These are phyloP conservation scores for Pseudogymnoascus verrucosus DNA, from an alignment of 2,329 filamentous ascomycete genomes.

Conservation along the genomic window DNA sequence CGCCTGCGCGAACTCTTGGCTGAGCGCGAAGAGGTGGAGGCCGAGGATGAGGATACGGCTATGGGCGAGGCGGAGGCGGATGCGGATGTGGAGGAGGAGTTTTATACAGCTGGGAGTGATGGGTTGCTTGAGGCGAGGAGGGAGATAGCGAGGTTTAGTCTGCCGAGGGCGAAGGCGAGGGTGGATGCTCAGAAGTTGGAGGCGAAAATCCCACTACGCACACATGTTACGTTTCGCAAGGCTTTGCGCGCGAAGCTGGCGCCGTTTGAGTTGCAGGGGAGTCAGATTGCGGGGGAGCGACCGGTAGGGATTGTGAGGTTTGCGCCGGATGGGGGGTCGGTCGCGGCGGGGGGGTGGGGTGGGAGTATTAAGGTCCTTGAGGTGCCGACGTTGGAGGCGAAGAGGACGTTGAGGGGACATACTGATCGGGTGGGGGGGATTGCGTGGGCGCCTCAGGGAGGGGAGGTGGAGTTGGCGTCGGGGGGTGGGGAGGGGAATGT, in stretches of 20 bases:
- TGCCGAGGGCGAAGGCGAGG: slow-evolving; percentile 72
- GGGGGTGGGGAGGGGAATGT: no score
- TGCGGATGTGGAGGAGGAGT: slow-evolving; percentile 80
- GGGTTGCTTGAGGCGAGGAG: slow-evolving; percentile 69
- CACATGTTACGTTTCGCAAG: slow-evolving; percentile 88
- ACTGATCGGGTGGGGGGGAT: no score
- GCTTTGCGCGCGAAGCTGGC: slow-evolving; percentile 74
- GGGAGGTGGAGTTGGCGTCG: no score
- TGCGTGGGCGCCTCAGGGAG: no score
- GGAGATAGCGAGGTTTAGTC: slow-evolving; percentile 72
- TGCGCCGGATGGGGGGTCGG: slow-evolving; percentile 71
- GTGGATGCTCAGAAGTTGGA: slow-evolving; percentile 72
- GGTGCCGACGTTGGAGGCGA: no score
- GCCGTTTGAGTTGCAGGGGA: slow-evolving; percentile 84
- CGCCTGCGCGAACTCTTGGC: slow-evolving; percentile 75
- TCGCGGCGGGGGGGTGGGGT: slow-evolving; percentile 91
- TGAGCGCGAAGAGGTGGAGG: slow-evolving; percentile 57
- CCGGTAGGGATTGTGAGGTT: slow-evolving; percentile 89
- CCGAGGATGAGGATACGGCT: slow-evolving; percentile 52
- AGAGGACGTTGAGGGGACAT: no score
- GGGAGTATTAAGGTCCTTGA: no score
- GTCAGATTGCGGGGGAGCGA: slow-evolving; percentile 84
- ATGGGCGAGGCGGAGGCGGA: slow-evolving; percentile 46
- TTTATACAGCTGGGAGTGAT: slow-evolving; percentile 77
- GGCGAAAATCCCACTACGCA: slow-evolving; percentile 73